phyloP scores from a whole-genome alignment of 169 alveolate species.

The Plasmodium cynomolgi region DNA sequence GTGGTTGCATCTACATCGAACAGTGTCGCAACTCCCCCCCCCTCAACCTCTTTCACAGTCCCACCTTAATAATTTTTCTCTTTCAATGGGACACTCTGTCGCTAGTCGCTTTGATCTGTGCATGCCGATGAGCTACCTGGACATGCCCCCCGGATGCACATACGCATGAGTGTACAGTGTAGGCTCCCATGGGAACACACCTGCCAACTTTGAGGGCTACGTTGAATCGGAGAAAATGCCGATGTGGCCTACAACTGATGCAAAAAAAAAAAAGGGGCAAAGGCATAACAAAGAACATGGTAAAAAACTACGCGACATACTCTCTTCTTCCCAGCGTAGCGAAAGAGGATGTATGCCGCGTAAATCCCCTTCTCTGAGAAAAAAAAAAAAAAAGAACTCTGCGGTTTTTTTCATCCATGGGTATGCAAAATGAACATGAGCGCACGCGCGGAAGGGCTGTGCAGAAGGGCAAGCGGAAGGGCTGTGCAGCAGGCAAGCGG shows the following conservation, averaged over 20 bases:
- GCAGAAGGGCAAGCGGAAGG: not conserved
- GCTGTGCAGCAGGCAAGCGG: not conserved
- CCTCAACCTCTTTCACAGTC: not conserved
- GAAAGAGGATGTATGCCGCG: not conserved
- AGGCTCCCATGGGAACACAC: too few relatives aligned
- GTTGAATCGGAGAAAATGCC: not conserved
- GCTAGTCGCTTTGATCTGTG: not conserved
- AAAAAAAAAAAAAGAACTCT: too few relatives aligned
- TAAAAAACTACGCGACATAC: not conserved
- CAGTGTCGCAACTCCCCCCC: too few relatives aligned
- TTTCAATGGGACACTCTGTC: not conserved
- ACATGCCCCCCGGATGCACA: too few relatives aligned
- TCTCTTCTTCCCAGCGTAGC: not conserved
- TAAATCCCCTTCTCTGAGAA: not conserved
- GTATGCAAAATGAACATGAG: not conserved
- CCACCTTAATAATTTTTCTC: not conserved
- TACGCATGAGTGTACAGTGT: too few relatives aligned
- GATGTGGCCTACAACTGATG: not conserved
- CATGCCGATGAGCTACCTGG: not conserved
- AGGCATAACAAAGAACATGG: not conserved
- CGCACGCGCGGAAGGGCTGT: not conserved
- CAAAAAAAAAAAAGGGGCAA: not conserved
- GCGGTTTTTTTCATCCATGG: not conserved
- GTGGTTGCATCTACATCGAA: not conserved
- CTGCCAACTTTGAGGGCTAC: not conserved